A percentile compares a stretch with the other conserved stretches of the same genome.
These are phyloP conservation scores for Fragilariopsis cylindrus DNA, from an alignment of 108 stramenopile species.

Conservation along the genomic window DNA sequence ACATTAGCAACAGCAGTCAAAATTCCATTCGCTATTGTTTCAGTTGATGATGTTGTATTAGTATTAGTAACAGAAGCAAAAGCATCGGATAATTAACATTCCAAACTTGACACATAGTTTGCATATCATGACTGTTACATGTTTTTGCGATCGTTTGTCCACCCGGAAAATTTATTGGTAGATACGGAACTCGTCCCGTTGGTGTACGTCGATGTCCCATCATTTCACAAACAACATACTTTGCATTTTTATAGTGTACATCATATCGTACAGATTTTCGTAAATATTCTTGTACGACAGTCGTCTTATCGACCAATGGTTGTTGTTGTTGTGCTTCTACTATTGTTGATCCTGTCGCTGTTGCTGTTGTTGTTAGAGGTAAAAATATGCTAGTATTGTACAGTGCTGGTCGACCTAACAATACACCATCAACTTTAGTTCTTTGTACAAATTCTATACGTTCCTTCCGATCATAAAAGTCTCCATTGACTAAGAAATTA, in stretches of 20 bases:
- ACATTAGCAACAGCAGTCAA: neutral
- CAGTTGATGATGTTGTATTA: neutral
- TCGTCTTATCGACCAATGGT: conserved; percentile 61
- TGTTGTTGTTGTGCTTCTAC: conserved; percentile 3
- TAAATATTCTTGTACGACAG: conserved; percentile 88
- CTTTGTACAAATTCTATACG: conserved; percentile 48
- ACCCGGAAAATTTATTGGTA: conserved; percentile 48
- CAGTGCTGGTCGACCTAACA: conserved; percentile 93
- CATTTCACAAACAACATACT: conserved; percentile 97
- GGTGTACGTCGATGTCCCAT: conserved; percentile 84
- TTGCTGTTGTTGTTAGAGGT: neutral
- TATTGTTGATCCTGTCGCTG: too few species aligned
- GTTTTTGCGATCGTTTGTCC: conserved; percentile 70
- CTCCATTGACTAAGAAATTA: conserved; percentile 89
- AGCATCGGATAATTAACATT: conserved; percentile 38
- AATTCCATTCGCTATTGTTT: neutral
- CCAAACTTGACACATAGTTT: conserved; percentile 77
- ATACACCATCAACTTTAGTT: conserved; percentile 83
- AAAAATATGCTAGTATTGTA: conserved; percentile 86
- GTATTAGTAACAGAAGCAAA: neutral
- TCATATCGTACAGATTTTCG: conserved; percentile 70
- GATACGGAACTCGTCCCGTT: conserved; percentile 41
- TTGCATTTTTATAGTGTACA: conserved; percentile 86
- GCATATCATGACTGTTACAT: conserved; percentile 62
- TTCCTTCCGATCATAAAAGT: conserved; percentile 88